These are phyloP conservation scores for Coemansia sp. DNA, from an alignment of 371 early-diverging fungal genomes.

Conservation along the genomic window DNA sequence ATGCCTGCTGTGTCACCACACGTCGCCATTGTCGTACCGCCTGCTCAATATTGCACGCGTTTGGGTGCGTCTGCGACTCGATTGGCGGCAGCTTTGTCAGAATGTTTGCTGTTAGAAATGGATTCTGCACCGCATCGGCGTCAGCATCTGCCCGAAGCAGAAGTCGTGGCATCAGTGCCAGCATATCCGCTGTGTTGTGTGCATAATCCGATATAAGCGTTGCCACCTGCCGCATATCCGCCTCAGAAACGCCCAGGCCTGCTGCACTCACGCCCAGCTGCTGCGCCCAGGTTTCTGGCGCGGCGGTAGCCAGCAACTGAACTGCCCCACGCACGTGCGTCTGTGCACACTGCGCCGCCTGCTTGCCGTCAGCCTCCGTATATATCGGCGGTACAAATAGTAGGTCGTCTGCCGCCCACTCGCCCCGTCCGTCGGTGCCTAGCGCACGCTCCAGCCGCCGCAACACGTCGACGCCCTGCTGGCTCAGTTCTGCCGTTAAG, in stretches of 20 bases:
- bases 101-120: slow-evolving; percentile 26
- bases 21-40: slow-evolving; percentile 40
- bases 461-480: slow-evolving; percentile 20
- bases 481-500: slow-evolving; percentile 7
- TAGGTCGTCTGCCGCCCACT: slow-evolving; percentile 13
- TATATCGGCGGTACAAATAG: slow-evolving; percentile 38
- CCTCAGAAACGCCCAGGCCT: slow-evolving; percentile 6
- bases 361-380: slow-evolving; percentile 2
- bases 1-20: slow-evolving; percentile 17
- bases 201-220: slow-evolving; percentile 17
- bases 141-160: not conserved
- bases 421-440: slow-evolving; percentile 5
- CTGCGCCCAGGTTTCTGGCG: slow-evolving; percentile 1
- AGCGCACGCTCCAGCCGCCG: slow-evolving; percentile 17
- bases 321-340: slow-evolving; percentile 16
- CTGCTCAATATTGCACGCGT: slow-evolving; percentile 20
- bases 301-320: slow-evolving; percentile 2
- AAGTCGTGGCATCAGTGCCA: slow-evolving; percentile 13
- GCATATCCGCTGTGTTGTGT: slow-evolving; percentile 11
- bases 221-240: slow-evolving; percentile 36
- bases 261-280: slow-evolving; percentile 9
- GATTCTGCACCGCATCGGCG: slow-evolving; percentile 4
- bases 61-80: slow-evolving; percentile 21
- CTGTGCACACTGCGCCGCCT: slow-evolving; percentile 11
- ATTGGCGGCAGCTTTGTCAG: slow-evolving; percentile 22